Conservation (phyloP, 2,329 filamentous ascomycete species). For the Aspergillus viridinutans region DNA sequence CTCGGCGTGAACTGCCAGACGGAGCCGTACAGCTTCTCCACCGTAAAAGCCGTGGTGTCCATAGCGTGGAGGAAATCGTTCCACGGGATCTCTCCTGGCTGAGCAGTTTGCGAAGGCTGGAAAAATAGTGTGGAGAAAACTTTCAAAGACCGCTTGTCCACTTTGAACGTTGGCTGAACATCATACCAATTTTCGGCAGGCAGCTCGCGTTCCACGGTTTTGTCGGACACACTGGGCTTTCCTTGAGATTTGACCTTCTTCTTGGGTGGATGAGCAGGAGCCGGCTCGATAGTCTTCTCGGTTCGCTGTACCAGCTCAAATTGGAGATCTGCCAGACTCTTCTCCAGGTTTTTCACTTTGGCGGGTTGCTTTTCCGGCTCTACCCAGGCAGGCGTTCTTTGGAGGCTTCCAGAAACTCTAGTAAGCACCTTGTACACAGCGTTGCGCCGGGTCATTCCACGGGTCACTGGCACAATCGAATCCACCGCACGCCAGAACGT, state of each 20-base stretch:
- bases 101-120: conserved; percentile 27
- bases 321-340: neutral
- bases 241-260: conserved; percentile 15
- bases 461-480: conserved; percentile 3
- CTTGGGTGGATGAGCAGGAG: neutral
- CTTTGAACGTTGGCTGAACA: conserved; percentile 24
- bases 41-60: conserved; percentile 46
- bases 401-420: conserved; percentile 36
- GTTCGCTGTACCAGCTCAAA: conserved; percentile 2
- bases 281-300: neutral
- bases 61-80: conserved; percentile 53
- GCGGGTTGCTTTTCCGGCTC: conserved; percentile 25
- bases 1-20: conserved; percentile 56
- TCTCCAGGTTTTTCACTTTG: neutral
- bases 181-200: conserved; percentile 2
- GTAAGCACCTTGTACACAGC: conserved; percentile 28
- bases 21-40: conserved; percentile 57
- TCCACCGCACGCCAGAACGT: conserved; percentile 44
- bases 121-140: conserved; percentile 45
- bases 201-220: neutral
- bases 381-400: conserved; percentile 49
- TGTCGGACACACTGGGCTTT: neutral
- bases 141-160: conserved; percentile 37
- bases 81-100: conserved; percentile 51
- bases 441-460: conserved; percentile 22